Percentiles rank a stretch among this genome's conserved stretches.
These are phyloP conservation scores for Fusarium sp. DNA, from an alignment of 2,329 filamentous ascomycete genomes.

Conservation along the genomic window DNA sequence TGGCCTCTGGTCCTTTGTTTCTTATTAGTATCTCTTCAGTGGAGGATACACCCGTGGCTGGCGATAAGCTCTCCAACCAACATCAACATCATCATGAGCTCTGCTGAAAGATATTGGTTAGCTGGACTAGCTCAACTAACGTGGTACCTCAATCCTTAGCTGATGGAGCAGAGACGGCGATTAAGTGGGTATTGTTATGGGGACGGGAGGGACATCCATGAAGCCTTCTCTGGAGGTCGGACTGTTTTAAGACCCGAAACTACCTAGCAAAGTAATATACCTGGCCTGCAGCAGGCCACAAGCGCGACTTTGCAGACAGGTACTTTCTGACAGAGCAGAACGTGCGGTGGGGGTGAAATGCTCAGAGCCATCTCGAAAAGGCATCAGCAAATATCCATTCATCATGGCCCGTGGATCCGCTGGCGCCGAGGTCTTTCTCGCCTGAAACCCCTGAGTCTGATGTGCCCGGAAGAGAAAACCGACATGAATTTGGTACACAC, in stretches of 20 bases:
- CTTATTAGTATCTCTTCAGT: not conserved
- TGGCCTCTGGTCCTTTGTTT: slow-evolving; percentile 6
- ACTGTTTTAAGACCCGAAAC: slow-evolving; percentile 27
- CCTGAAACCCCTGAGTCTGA: slow-evolving; percentile 39
- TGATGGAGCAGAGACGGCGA: slow-evolving; percentile 31
- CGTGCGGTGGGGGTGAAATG: slow-evolving; percentile 27
- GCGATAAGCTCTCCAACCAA: slow-evolving; percentile 13
- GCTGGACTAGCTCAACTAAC: slow-evolving; percentile 23
- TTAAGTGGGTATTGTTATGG: slow-evolving; percentile 36
- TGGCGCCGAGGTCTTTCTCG: slow-evolving; percentile 29
- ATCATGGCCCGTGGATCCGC: slow-evolving; percentile 25
- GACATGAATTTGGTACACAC: slow-evolving; percentile 2
- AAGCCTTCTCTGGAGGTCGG: slow-evolving; percentile 22
- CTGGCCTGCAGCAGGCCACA: slow-evolving; percentile 20
- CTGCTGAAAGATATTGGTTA: slow-evolving; percentile 19
- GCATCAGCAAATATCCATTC: slow-evolving; percentile 10
- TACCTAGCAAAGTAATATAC: slow-evolving; percentile 17
- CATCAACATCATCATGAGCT: slow-evolving; percentile 16
- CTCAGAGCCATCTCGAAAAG: slow-evolving; percentile 15
- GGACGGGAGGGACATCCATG: slow-evolving; percentile 31
- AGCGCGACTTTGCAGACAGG: slow-evolving; percentile 29
- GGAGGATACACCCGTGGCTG: not conserved
- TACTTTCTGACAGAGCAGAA: slow-evolving; percentile 17
- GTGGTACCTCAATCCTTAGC: slow-evolving; percentile 25
- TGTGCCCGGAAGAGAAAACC: slow-evolving; percentile 4